Base-by-base conservation (phyloP, 345 rosid genomes). In the Ceriops decandra region DNA sequence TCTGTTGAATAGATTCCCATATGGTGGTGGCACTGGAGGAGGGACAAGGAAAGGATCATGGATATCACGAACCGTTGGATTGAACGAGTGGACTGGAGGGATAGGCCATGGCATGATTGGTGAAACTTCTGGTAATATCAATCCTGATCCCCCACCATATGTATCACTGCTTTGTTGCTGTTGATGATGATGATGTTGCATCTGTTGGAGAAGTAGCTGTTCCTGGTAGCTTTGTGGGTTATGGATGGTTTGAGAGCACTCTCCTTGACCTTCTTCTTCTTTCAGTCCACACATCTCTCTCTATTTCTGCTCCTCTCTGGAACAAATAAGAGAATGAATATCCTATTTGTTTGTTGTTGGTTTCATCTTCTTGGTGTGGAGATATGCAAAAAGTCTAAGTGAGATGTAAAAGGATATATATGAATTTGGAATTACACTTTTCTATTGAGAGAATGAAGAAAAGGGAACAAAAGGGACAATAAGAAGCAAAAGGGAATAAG, bases 11-110 rank as follows among this genome's bases (percentile, higher is more conserved):
- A 89, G 79, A 64, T 79, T 79, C 1, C 90, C 91, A 17, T 89
- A 88, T 24, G 92, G 73, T 52, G 89, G 66, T n/a, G 86, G 81
- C 33, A 52, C 21, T 9, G 88, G 89, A 24, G 59, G 59, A 49
- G 89, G 87, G 64, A 82, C 70, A 56, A 83, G 85, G 77, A 87
- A 90, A 9, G 83, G 89, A 77, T 91, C 96, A 36, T 83, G 85
- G 62, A 28, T 24, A 15, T 79, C 84, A 30, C 85, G 85, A 69
- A 69, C 68, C 28, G 83, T 84, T 24, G 69, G 33, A 6, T 53
- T 32, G 69, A 68, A 54, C 30, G 62, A 26, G 51, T 83, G 75
- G 54, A 76, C 78, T 21, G 76, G 88, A 64, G 82, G 80, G 66
- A 82, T 72, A 51, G 88, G 13, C 87, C 86, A 83, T 13, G 91